Conservation (phyloP, 2,329 filamentous ascomycete species). For the Zelopaecilomyces penicillatus region DNA sequence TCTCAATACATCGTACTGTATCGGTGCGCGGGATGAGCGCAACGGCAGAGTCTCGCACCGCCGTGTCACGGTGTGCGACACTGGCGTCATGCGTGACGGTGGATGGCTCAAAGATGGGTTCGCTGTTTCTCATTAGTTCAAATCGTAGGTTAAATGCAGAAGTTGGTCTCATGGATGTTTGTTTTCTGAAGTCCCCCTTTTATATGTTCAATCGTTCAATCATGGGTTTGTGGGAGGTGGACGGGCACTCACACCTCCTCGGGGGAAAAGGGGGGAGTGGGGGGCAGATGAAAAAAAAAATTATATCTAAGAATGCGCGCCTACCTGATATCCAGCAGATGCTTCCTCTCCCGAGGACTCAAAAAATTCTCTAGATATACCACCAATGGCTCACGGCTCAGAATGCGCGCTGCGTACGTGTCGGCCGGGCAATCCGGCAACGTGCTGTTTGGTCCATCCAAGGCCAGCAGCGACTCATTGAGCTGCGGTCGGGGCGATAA, state of each 20-base stretch:
- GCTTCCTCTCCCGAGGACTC: constrained; percentile 32
- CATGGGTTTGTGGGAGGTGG: no score
- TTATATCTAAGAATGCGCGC: constrained; percentile 1
- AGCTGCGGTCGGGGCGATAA: constrained; percentile 35
- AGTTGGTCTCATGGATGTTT: no score
- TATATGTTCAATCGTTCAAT: no score
- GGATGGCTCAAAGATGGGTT: constrained; percentile 40
- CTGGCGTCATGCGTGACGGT: constrained; percentile 42
- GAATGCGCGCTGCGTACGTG: constrained; percentile 37
- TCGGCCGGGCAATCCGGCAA: constrained; percentile 29
- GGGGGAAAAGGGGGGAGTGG: no score
- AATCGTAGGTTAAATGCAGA: no score
- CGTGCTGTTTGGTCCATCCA: constrained; percentile 32
- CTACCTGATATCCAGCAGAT: constrained; percentile 45
- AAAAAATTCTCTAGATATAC: constrained; percentile 47
- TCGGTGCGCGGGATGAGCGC: constrained; percentile 41
- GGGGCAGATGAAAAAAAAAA: no score
- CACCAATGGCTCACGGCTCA: constrained; percentile 42
- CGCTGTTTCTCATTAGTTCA: constrained; percentile 22
- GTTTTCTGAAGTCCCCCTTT: no score
- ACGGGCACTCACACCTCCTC: no score
- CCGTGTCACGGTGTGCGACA: constrained; percentile 30
- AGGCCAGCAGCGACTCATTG: constrained; percentile 42
- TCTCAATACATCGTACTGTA: constrained; percentile 37
- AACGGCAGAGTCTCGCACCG: constrained; percentile 43